Base-by-base conservation (phyloP, 2,329 filamentous ascomycete species). In the Colletotrichum spaethianum region DNA sequence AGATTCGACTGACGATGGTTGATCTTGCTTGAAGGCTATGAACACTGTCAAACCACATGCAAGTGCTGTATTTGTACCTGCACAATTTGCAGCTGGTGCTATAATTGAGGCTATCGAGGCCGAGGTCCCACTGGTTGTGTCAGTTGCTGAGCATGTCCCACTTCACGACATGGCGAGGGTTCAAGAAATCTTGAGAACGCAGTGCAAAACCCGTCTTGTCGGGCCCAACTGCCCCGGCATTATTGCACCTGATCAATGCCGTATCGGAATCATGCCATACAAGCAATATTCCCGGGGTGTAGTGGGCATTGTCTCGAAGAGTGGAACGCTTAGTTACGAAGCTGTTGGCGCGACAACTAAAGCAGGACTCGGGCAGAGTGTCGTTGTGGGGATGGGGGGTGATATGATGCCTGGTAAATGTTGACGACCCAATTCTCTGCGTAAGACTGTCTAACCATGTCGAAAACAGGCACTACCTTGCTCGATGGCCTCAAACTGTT, bases 191-290 rank as follows among this genome's bases (percentile, higher is more conserved):
- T 86, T 95, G 5, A 86, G 89, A 73, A 93, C 92, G 0, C 93
- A 95, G 78, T 91, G 87, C 1, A 92, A 89, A 75, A 93, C 92
- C 0, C 86, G 93, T 8, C 86, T 96, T 0, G 92, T 96, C 0
- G 93, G 93, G 1, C 92, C 93, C n/a, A 96, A 95, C 78, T 93
- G 92, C 26, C 93, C 93, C 0, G 93, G 93, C 0, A 94, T 96
- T 73, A 94, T 95, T 68, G 93, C 92, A 4, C 91, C 93, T 0
- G 88, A 91, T 28, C 91, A 90, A 2, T 95, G 93, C 75, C 69
- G 82, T 0, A 79, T 84, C 6, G 82, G 82, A 2, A 84, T 84
- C 50, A 84, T 84, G 82, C 82, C 82, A 0, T 82, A 81, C 60
- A 77, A 76, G 38, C 82, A 84, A 74, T 84, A 83, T 33, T 72